Evolutionary conservation across 257 asterid species (phyloP).

Genomic region (Solanum virginianum): DNA sequence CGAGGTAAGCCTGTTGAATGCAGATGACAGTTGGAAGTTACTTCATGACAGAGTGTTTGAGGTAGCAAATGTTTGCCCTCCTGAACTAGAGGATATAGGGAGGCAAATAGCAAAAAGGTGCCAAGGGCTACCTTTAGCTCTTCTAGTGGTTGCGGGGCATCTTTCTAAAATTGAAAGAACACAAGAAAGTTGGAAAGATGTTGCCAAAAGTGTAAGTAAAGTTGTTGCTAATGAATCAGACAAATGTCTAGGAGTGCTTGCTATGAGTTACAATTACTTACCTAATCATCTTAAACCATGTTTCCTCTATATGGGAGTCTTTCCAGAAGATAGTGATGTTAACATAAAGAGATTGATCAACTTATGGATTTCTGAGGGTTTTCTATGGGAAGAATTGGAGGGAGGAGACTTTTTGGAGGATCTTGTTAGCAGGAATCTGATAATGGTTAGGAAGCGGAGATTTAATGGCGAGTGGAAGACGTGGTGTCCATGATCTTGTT

Average conservation of each 20-base stretch:
- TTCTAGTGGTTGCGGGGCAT: background rate
- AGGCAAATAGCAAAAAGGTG: background rate
- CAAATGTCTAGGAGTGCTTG: background rate
- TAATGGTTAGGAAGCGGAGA: background rate
- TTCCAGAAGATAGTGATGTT: background rate
- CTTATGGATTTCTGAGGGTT: conserved; percentile 1
- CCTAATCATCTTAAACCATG: background rate
- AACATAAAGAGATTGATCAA: background rate
- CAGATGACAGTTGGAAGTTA: background rate
- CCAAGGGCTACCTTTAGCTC: background rate
- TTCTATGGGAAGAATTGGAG: background rate
- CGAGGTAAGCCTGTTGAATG: background rate
- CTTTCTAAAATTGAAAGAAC: background rate
- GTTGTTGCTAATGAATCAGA: background rate
- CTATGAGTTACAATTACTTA: background rate
- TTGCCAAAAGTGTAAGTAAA: background rate
- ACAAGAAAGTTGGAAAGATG: background rate
- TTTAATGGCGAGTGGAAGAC: background rate
- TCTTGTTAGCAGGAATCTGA: background rate
- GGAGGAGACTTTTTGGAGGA: background rate
- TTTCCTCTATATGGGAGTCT: background rate
- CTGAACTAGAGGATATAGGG: background rate
- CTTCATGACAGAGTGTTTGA: background rate
- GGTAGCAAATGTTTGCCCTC: background rate
- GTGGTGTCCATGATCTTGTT: background rate